Percentiles rank a stretch among this genome's conserved stretches.
phyloP scores from a whole-genome alignment of 305 asterid species.

The Stenogyne calaminthoides region DNA sequence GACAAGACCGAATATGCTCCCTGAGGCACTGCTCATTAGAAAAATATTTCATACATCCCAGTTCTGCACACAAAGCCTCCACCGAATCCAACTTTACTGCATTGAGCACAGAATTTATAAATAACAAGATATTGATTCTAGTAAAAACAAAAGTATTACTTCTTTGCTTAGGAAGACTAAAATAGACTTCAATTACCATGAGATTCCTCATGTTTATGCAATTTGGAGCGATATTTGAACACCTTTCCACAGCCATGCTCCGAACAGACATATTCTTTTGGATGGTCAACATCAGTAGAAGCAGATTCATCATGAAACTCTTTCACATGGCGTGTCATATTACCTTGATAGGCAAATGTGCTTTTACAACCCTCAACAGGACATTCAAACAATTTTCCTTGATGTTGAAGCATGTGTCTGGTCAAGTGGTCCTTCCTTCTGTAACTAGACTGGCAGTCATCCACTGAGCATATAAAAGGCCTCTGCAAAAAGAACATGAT shows the following conservation, averaged over 20 bases:
- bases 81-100: slow-evolving; percentile 77
- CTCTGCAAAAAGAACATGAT: slow-evolving; percentile 55
- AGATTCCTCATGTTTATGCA: slow-evolving; percentile 69
- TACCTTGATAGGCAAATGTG: slow-evolving; percentile 58
- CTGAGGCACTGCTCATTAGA: slow-evolving; percentile 70
- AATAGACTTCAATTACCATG: slow-evolving; percentile 50
- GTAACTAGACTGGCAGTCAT: slow-evolving; percentile 76
- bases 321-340: slow-evolving; percentile 67
- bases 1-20: slow-evolving; percentile 71
- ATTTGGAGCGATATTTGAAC: slow-evolving; percentile 65
- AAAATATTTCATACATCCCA: slow-evolving; percentile 83
- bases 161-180: background rate
- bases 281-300: slow-evolving; percentile 33
- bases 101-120: slow-evolving; percentile 17
- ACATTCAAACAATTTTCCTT: slow-evolving; percentile 76
- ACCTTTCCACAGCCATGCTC: slow-evolving; percentile 84
- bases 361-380: slow-evolving; percentile 51
- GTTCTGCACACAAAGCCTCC: slow-evolving; percentile 83
- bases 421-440: slow-evolving; percentile 88
- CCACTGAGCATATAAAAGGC: slow-evolving; percentile 69
- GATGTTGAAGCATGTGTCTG: slow-evolving; percentile 79
- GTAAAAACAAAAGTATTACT: background rate
- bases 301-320: slow-evolving; percentile 59
- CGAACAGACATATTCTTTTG: slow-evolving; percentile 57
- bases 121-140: background rate